phyloP scores from a whole-genome alignment of 169 alveolate genomes.

The Plasmodium blacklocki region DNA sequence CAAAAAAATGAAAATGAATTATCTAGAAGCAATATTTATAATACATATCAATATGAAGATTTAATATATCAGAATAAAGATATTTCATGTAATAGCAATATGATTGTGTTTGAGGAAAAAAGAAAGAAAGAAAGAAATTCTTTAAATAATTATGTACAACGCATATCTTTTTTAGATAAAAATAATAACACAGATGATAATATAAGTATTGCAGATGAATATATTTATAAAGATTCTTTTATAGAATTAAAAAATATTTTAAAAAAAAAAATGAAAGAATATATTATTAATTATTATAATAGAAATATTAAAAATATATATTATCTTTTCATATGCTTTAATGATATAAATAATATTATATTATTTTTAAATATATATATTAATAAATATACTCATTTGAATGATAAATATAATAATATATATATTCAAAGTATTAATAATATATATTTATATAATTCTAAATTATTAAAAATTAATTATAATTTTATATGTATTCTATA shows the following conservation, averaged over 20 bases:
- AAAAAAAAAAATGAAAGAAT: constrained; percentile 24
- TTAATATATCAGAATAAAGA: no score
- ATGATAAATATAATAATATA: constrained; percentile 20
- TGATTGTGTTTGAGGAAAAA: not conserved
- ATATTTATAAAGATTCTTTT: constrained; percentile 36
- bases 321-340: constrained; percentile 34
- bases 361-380: constrained; percentile 40
- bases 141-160: not conserved
- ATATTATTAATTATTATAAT: constrained; percentile 8
- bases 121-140: not conserved
- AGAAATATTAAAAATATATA: constrained; percentile 30
- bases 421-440: constrained; percentile 37
- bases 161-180: no score
- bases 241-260: constrained; percentile 21
- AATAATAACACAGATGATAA: not conserved
- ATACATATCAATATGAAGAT: no score
- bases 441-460: constrained; percentile 40
- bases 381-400: constrained; percentile 18
- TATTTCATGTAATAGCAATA: no score
- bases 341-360: constrained; percentile 18
- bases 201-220: constrained; percentile 35
- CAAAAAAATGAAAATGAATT: no score
- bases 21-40: no score
- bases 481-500: constrained; percentile 31
- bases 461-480: constrained; percentile 30